A percentile compares a stretch with the other conserved stretches of the same genome.
phyloP scores from a whole-genome alignment of 2,329 filamentous ascomycete genomes.

The Trichophyton schoenleinii region DNA sequence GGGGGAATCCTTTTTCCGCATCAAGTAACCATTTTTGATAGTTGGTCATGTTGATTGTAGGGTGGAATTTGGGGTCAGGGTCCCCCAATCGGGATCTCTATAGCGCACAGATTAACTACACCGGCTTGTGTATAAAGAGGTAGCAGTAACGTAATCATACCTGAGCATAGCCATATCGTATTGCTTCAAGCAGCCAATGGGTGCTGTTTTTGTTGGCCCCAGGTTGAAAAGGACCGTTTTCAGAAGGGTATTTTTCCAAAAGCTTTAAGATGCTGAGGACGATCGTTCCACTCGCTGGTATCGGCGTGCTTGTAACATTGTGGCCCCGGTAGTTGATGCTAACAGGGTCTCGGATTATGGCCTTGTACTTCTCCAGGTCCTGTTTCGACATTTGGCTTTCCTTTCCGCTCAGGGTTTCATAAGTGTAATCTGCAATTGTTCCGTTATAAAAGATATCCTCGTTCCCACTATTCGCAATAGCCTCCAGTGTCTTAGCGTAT shows the following conservation, averaged over 20 bases:
- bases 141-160: conserved; percentile 15
- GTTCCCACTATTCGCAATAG: conserved; percentile 56
- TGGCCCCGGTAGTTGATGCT: conserved; percentile 54
- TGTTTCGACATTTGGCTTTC: conserved; percentile 68
- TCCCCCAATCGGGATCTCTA: conserved; percentile 69
- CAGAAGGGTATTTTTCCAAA: conserved; percentile 56
- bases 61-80: conserved; percentile 55
- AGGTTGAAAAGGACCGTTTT: conserved; percentile 43
- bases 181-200: conserved; percentile 75
- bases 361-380: conserved; percentile 61
- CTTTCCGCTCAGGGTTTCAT: conserved; percentile 47
- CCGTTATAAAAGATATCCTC: conserved; percentile 61
- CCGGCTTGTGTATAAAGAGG: background rate
- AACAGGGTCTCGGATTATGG: conserved; percentile 34
- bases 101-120: background rate
- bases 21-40: conserved; percentile 1
- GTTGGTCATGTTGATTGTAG: background rate
- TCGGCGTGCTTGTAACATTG: conserved; percentile 51
- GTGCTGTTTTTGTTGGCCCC: conserved; percentile 53
- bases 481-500: conserved; percentile 66
- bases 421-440: conserved; percentile 55
- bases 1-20: background rate
- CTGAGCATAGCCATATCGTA: conserved; percentile 72
- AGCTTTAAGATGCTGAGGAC: conserved; percentile 66
- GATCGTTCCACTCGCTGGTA: conserved; percentile 70